phyloP scores from a whole-genome alignment of 352 stramenopile genomes.

The Phytophthora hybrid region DNA sequence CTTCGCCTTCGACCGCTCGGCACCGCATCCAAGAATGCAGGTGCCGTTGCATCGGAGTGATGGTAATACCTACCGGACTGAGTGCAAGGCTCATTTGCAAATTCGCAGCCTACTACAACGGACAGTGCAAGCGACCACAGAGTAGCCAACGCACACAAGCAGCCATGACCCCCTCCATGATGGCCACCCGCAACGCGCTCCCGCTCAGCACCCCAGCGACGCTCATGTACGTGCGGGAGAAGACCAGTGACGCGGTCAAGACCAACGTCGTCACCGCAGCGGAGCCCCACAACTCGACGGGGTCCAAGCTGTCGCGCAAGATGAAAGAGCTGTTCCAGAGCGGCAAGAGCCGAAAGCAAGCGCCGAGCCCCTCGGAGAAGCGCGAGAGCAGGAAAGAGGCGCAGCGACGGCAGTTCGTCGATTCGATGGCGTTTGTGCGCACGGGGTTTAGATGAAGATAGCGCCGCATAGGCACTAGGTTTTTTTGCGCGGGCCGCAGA shows the following conservation, averaged over 20 bases:
- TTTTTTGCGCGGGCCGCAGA: too few species aligned
- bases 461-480: background rate
- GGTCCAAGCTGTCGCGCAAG: conserved; percentile 13
- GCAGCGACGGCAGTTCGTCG: conserved; percentile 4
- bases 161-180: conserved; percentile 26
- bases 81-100: conserved; percentile 10
- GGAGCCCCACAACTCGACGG: conserved; percentile 9
- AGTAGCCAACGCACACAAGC: background rate
- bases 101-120: conserved; percentile 14
- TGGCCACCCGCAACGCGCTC: conserved; percentile 27
- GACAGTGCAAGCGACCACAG: background rate
- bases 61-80: too few species aligned
- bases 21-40: conserved; percentile 11
- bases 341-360: conserved; percentile 3
- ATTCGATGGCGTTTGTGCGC: conserved; percentile 10
- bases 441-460: conserved; percentile 6
- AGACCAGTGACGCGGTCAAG: background rate
- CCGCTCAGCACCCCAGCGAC: conserved; percentile 23
- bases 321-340: conserved; percentile 16
- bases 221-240: conserved; percentile 29
- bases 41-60: background rate
- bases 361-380: background rate
- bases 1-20: conserved; percentile 1
- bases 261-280: background rate
- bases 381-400: background rate